Evolutionary conservation across 495 filamentous ascomycete species (phyloP).

Genomic region (Gamarada debralockiae): DNA sequence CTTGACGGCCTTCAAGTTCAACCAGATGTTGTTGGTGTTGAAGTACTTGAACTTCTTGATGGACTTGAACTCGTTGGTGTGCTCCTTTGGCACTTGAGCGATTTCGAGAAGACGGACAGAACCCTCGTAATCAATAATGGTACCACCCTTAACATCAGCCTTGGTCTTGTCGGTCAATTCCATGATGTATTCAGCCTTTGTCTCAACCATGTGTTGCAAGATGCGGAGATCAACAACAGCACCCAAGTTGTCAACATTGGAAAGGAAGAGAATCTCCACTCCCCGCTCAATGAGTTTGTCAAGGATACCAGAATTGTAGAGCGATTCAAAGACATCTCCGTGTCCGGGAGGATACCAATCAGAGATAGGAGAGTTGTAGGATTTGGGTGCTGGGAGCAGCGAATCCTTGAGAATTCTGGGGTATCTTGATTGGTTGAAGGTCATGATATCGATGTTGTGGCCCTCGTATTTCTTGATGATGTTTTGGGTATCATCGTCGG

Average conservation of each 20-base stretch:
- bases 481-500: slow-evolving; percentile 92
- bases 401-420: slow-evolving; percentile 98
- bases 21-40: slow-evolving; percentile 99
- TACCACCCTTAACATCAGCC: slow-evolving; percentile 99
- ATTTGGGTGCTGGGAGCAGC: slow-evolving; percentile 91
- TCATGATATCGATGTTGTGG: slow-evolving; percentile 98
- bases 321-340: slow-evolving; percentile 99
- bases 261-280: slow-evolving; percentile 97
- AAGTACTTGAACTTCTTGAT: slow-evolving; percentile 99
- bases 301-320: slow-evolving; percentile 98
- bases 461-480: slow-evolving; percentile 99
- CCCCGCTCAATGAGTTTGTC: slow-evolving; percentile 93
- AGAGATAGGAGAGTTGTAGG: slow-evolving; percentile 77
- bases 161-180: slow-evolving; percentile 99
- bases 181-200: slow-evolving; percentile 97
- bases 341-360: slow-evolving; percentile 99
- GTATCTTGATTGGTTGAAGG: slow-evolving; percentile 99
- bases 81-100: slow-evolving; percentile 99
- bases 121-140: slow-evolving; percentile 99
- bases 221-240: slow-evolving; percentile 97
- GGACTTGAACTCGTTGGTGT: slow-evolving; percentile 99
- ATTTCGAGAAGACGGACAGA: slow-evolving; percentile 96
- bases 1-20: slow-evolving; percentile 97
- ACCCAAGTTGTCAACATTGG: slow-evolving; percentile 98
- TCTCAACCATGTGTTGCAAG: slow-evolving; percentile 98